Percentiles rank a stretch among this genome's conserved stretches.
These are phyloP conservation scores for Trichophyton benhamiae DNA, from an alignment of 2,329 filamentous ascomycete species.

Conservation along the genomic window DNA sequence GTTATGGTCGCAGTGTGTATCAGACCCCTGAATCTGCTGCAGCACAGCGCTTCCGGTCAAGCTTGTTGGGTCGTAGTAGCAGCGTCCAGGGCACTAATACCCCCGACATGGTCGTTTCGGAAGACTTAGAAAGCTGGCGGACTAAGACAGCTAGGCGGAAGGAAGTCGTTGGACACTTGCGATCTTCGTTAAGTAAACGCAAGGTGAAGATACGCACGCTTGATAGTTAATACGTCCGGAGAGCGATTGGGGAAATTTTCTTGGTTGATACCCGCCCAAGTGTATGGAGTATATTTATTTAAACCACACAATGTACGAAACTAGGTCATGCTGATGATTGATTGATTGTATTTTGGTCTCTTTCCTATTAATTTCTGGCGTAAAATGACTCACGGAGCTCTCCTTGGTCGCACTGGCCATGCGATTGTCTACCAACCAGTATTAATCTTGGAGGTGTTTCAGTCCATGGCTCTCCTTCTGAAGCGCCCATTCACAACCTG, in stretches of 20 bases:
- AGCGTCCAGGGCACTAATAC: constrained; percentile 24
- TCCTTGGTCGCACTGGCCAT: not conserved
- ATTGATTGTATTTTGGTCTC: not conserved
- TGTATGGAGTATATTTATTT: not conserved
- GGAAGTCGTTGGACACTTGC: constrained; percentile 26
- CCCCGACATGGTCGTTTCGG: constrained; percentile 16
- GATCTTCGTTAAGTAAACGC: constrained; percentile 25
- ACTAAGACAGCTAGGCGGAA: constrained; percentile 26
- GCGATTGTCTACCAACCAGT: too few species aligned
- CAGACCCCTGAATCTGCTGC: constrained; percentile 30
- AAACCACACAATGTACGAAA: not conserved
- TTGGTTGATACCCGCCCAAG: not conserved
- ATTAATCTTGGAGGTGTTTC: too few species aligned
- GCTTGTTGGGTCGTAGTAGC: constrained; percentile 26
- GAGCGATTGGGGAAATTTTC: too few species aligned
- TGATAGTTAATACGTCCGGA: constrained; percentile 21
- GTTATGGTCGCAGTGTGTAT: constrained; percentile 22
- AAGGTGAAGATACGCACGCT: constrained; percentile 23
- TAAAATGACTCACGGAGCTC: not conserved
- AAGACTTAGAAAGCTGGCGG: constrained; percentile 27
- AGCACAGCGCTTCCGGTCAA: constrained; percentile 15
- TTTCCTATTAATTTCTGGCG: not conserved
- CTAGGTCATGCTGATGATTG: not conserved
- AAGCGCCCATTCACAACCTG: not conserved
- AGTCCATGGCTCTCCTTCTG: not conserved